Conservation (phyloP, 2,329 filamentous ascomycete genomes). For the Bertia moriformis region DNA sequence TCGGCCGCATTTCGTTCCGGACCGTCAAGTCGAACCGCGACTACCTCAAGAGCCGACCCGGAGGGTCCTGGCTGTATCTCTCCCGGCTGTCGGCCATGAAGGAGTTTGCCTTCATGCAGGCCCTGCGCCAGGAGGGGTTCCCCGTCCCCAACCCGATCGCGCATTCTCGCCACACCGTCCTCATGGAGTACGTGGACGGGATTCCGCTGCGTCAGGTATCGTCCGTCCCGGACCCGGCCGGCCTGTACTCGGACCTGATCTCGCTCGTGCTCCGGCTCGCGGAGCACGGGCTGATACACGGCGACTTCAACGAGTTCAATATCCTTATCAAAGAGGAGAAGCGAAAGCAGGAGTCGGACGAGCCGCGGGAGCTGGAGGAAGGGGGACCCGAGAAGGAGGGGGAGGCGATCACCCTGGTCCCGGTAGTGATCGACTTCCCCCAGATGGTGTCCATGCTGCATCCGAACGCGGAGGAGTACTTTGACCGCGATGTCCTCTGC, state of each 20-base stretch:
- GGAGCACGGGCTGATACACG: constrained; percentile 79
- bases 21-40: constrained; percentile 92
- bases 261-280: constrained; percentile 72
- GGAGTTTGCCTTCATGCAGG: constrained; percentile 89
- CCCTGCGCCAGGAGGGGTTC: constrained; percentile 69
- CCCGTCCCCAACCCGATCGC: constrained; percentile 76
- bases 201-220: constrained; percentile 83
- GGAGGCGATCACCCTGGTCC: constrained; percentile 40
- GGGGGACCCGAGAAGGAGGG: constrained; percentile 3
- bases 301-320: constrained; percentile 99
- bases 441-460: constrained; percentile 97
- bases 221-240: constrained; percentile 66
- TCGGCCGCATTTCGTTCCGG: constrained; percentile 91
- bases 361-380: constrained; percentile 18
- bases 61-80: constrained; percentile 96
- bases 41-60: constrained; percentile 70
- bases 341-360: no score
- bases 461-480: constrained; percentile 87
- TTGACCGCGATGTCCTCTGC: constrained; percentile 88
- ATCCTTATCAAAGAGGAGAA: constrained; percentile 74
- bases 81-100: constrained; percentile 83
- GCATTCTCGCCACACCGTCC: constrained; percentile 85
- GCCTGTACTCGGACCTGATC: constrained; percentile 85
- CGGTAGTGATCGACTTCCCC: constrained; percentile 90
- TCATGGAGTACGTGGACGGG: constrained; percentile 88